Conservation (phyloP, 306 rosid genomes). For the Pachyrhizus erosus region DNA sequence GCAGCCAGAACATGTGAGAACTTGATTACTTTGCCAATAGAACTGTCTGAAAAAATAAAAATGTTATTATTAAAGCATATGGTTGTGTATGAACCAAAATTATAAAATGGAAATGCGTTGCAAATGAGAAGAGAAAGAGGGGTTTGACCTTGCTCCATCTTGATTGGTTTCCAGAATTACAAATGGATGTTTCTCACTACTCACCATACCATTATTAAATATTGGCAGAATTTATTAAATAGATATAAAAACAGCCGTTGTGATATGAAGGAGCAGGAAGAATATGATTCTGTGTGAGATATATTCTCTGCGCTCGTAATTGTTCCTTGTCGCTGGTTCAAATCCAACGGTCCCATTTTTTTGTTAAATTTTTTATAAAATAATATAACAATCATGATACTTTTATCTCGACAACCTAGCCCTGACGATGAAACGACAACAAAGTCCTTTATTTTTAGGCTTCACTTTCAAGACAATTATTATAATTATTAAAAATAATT, state of each 20-base stretch:
- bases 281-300: no score
- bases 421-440: no score
- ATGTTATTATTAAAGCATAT: no score
- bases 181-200: background rate
- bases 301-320: no score
- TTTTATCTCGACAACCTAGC: no score
- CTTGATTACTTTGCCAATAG: slow-evolving; percentile 36
- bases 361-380: background rate
- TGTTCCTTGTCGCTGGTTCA: background rate
- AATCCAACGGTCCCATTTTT: background rate
- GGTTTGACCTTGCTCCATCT: slow-evolving; percentile 11
- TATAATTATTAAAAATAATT: no score
- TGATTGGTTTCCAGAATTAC: background rate
- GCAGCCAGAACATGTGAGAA: slow-evolving; percentile 52
- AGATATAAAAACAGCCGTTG: no score
- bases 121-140: background rate
- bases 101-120: background rate
- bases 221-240: background rate
- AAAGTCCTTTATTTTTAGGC: no score
- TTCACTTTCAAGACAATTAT: no score
- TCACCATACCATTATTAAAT: background rate
- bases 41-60: slow-evolving; percentile 46
- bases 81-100: background rate
- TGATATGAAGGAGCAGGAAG: no score
- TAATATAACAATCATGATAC: no score